phyloP scores from a whole-genome alignment of 371 early-diverging fungal species.

The Rhizopus microsporus region DNA sequence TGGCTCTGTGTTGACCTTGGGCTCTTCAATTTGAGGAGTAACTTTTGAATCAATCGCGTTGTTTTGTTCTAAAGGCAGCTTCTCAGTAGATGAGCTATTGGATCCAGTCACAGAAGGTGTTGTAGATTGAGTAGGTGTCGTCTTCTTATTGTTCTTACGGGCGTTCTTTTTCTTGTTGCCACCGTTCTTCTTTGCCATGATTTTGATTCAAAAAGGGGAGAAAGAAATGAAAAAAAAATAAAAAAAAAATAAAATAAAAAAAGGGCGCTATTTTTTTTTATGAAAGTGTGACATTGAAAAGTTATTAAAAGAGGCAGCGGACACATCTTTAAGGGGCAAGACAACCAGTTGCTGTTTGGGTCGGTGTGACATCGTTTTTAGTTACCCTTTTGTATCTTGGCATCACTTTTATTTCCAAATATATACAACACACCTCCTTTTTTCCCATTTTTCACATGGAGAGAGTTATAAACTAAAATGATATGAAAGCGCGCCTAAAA shows the following conservation, averaged over 20 bases:
- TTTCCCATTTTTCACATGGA: too few relatives aligned
- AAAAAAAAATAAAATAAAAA: constrained; percentile 6
- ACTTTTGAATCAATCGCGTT: not conserved
- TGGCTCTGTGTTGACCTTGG: not conserved
- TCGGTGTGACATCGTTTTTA: too few relatives aligned
- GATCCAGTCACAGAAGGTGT: constrained; percentile 7
- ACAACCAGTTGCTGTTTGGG: not conserved
- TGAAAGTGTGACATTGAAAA: not conserved
- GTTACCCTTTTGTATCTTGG: too few relatives aligned
- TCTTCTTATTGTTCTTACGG: constrained; percentile 14
- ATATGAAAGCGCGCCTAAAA: too few relatives aligned
- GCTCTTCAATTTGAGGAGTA: not conserved
- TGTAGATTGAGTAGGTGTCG: constrained; percentile 10
- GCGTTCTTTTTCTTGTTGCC: constrained; percentile 16
- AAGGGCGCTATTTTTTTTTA: not conserved
- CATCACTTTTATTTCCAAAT: too few relatives aligned
- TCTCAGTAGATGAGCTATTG: constrained; percentile 6
- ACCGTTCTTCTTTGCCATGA: constrained; percentile 26
- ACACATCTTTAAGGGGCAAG: not conserved
- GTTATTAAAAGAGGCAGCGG: not conserved
- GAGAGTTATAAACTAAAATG: too few relatives aligned
- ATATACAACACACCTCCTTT: too few relatives aligned
- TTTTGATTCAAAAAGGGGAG: not conserved
- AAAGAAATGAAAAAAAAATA: constrained; percentile 4
- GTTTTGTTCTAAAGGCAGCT: not conserved